These are phyloP conservation scores for Drechslerella stenobrocha DNA, from an alignment of 2,329 filamentous ascomycete genomes.

Conservation along the genomic window DNA sequence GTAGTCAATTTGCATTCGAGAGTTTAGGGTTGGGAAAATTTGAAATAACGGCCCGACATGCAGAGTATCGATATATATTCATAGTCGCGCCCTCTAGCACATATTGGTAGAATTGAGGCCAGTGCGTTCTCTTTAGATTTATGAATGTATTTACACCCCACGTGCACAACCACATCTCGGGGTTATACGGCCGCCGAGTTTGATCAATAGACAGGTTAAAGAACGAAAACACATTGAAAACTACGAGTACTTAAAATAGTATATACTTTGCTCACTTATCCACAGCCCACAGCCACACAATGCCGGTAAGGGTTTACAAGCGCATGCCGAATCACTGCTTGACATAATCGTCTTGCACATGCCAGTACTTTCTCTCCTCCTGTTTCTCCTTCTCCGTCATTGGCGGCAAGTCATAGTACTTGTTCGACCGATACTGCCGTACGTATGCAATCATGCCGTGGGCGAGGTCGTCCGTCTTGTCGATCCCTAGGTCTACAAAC, in stretches of 20 bases:
- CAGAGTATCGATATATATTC: too few relatives aligned
- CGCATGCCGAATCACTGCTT: constrained; percentile 5
- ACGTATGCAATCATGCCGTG: constrained; percentile 87
- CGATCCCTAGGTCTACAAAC: constrained; percentile 88
- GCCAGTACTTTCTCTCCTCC: constrained; percentile 95
- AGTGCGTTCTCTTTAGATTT: too few relatives aligned
- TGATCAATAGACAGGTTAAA: too few relatives aligned
- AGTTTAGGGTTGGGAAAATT: too few relatives aligned
- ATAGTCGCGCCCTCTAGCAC: too few relatives aligned
- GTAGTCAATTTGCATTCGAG: too few relatives aligned
- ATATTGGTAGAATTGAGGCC: too few relatives aligned
- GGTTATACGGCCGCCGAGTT: too few relatives aligned
- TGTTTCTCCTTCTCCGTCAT: constrained; percentile 91
- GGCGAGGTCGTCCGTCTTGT: constrained; percentile 75
- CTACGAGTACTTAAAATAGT: not conserved
- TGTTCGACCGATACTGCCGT: constrained; percentile 71
- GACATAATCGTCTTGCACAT: constrained; percentile 74
- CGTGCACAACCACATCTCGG: too few relatives aligned
- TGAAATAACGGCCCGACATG: too few relatives aligned
- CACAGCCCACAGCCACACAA: not conserved
- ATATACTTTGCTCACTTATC: not conserved
- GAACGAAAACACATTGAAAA: constrained; percentile 10
- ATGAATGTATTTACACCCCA: too few relatives aligned
- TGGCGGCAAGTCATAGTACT: constrained; percentile 90
- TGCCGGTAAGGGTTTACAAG: constrained; percentile 20